Percentiles rank a stretch among this genome's conserved stretches.
Conservation (phyloP, 2,329 filamentous ascomycete species). For the Didymella sp. region DNA sequence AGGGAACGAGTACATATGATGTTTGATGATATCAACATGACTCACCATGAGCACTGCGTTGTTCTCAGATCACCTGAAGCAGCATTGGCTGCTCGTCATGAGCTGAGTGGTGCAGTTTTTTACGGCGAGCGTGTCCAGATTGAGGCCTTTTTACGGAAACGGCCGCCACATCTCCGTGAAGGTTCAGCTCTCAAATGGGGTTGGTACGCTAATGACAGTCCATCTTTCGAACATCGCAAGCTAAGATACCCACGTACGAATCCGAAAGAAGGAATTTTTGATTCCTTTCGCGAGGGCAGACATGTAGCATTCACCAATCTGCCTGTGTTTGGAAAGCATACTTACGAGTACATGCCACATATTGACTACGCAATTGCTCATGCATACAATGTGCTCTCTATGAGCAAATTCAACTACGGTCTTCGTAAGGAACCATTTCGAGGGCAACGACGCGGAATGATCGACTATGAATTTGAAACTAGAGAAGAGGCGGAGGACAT, state of each 20-base stretch:
- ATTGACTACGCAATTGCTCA: background rate
- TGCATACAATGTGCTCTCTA: background rate
- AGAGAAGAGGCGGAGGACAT: background rate
- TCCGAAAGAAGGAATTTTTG: background rate
- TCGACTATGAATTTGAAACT: background rate
- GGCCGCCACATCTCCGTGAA: background rate
- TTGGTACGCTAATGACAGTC: background rate
- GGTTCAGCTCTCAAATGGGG: background rate
- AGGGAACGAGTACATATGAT: background rate
- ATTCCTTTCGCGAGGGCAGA: background rate
- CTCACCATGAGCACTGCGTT: background rate
- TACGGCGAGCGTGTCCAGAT: background rate
- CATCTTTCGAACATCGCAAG: background rate
- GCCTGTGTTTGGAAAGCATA: background rate
- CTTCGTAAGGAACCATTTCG: too few species aligned
- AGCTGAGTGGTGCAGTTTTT: background rate
- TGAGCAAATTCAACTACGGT: too few species aligned
- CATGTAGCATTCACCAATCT: background rate
- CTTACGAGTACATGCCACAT: background rate
- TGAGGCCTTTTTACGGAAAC: background rate
- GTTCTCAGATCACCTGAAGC: background rate
- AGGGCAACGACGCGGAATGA: too few species aligned
- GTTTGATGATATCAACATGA: background rate
- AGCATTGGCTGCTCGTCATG: background rate
- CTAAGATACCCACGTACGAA: background rate